phyloP scores from a whole-genome alignment of 352 stramenopile genomes.

The Pythium coloratum region DNA sequence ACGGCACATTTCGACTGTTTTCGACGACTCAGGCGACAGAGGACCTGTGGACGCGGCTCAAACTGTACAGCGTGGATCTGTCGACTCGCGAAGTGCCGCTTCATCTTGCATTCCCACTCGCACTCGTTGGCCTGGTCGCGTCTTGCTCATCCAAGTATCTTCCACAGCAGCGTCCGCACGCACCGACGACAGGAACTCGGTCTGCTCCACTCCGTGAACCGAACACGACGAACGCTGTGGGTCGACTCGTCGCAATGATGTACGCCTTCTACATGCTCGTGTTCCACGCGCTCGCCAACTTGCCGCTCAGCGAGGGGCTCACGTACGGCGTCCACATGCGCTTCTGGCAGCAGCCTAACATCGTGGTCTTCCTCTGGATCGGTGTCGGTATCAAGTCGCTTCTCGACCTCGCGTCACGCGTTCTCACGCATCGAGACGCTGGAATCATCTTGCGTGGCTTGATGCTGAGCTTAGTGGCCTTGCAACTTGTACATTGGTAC shows the following conservation, averaged over 20 bases:
- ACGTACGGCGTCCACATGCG: slow-evolving; percentile 94
- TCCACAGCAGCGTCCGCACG: background rate
- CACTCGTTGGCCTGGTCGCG: slow-evolving; percentile 22
- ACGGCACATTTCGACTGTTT: slow-evolving; percentile 94
- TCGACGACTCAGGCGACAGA: slow-evolving; percentile 69
- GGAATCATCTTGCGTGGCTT: background rate
- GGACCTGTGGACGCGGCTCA: slow-evolving; percentile 63
- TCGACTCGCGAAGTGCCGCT: slow-evolving; percentile 46
- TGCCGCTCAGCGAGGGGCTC: slow-evolving; percentile 90
- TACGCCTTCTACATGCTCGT: slow-evolving; percentile 92
- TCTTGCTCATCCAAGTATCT: slow-evolving; percentile 28
- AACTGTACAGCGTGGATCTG: slow-evolving; percentile 78
- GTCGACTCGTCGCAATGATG: slow-evolving; percentile 44
- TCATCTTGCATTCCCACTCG: slow-evolving; percentile 43
- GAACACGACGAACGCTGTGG: slow-evolving; percentile 4
- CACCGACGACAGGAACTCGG: background rate
- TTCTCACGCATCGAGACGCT: background rate
- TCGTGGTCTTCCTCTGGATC: slow-evolving; percentile 88
- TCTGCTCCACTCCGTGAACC: background rate
- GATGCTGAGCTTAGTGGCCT: background rate
- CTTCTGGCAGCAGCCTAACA: slow-evolving; percentile 94
- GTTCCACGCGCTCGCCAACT: slow-evolving; percentile 94
- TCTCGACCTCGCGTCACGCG: slow-evolving; percentile 2
- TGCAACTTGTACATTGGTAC: slow-evolving; percentile 26
- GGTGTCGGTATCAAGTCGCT: slow-evolving; percentile 46